phyloP scores from a whole-genome alignment of 2,329 filamentous ascomycete genomes.

The Colletotrichum caudatum region DNA sequence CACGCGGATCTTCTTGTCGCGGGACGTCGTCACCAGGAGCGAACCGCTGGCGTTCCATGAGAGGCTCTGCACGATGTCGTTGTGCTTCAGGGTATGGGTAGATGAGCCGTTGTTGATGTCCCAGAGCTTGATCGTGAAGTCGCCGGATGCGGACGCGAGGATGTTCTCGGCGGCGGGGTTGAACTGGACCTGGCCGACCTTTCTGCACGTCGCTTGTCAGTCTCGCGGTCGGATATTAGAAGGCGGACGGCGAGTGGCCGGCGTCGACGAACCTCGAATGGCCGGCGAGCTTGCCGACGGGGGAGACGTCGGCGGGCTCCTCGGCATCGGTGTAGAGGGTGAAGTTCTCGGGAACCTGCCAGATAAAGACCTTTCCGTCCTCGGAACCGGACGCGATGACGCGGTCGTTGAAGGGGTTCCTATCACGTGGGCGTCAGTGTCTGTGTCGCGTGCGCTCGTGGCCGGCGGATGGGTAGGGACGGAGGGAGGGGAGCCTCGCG shows the following conservation, averaged over 20 bases:
- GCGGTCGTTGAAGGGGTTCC: slow-evolving; percentile 96
- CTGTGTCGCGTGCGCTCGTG: slow-evolving; percentile 29
- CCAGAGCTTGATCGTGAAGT: slow-evolving; percentile 96
- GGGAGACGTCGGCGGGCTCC: slow-evolving; percentile 83
- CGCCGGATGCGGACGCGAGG: slow-evolving; percentile 93
- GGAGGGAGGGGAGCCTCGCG: neutral
- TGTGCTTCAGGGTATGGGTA: slow-evolving; percentile 82
- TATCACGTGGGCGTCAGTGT: slow-evolving; percentile 54
- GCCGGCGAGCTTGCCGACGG: slow-evolving; percentile 83
- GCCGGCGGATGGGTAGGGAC: slow-evolving; percentile 28
- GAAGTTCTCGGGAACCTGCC: slow-evolving; percentile 92
- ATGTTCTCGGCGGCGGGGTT: slow-evolving; percentile 97
- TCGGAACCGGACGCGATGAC: slow-evolving; percentile 94
- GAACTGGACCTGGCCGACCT: slow-evolving; percentile 97
- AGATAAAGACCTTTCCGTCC: slow-evolving; percentile 96
- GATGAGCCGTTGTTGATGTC: slow-evolving; percentile 84
- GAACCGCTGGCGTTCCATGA: slow-evolving; percentile 94
- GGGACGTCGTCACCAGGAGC: slow-evolving; percentile 89
- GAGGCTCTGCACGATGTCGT: slow-evolving; percentile 93
- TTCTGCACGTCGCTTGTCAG: slow-evolving; percentile 65
- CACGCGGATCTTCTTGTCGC: slow-evolving; percentile 97
- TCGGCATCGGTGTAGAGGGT: slow-evolving; percentile 87
- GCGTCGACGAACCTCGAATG: slow-evolving; percentile 77
- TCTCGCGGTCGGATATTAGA: neutral
- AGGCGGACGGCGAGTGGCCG: slow-evolving; percentile 9